These are phyloP conservation scores for Salmacisia buchloeana DNA, from an alignment of 1,284 basidiomycete species.

Conservation along the genomic window DNA sequence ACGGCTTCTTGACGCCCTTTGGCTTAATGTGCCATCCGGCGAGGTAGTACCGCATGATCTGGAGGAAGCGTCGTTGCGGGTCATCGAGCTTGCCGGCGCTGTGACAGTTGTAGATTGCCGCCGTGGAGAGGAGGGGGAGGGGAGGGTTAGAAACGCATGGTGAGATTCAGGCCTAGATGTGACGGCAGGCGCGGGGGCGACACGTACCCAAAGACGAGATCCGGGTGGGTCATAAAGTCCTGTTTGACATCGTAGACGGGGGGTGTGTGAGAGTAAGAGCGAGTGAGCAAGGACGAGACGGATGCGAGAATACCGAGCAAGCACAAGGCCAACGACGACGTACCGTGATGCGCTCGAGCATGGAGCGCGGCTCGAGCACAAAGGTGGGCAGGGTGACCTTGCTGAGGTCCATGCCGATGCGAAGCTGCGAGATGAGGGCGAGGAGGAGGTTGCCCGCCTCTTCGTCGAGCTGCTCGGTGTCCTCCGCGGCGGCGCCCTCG, in stretches of 20 bases:
- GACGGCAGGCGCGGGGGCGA: slow-evolving; percentile 7
- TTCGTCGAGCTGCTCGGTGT: slow-evolving; percentile 52
- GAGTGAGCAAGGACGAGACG: not conserved
- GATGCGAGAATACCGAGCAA: not conserved
- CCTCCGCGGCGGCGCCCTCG: slow-evolving; percentile 47
- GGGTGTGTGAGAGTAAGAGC: not conserved
- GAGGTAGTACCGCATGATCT: slow-evolving; percentile 88
- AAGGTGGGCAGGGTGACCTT: slow-evolving; percentile 65
- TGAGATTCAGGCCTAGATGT: not conserved
- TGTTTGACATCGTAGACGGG: slow-evolving; percentile 7
- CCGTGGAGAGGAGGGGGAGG: not conserved
- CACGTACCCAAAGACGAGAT: slow-evolving; percentile 87
- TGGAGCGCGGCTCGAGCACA: slow-evolving; percentile 48
- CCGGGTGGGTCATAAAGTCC: slow-evolving; percentile 98
- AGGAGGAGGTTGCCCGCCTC: slow-evolving; percentile 52
- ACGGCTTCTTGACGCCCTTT: slow-evolving; percentile 97
- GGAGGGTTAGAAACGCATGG: not conserved
- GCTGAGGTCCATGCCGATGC: slow-evolving; percentile 87
- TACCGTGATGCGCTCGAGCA: slow-evolving; percentile 51
- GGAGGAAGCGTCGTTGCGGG: slow-evolving; percentile 83
- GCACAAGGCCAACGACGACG: slow-evolving; percentile 48
- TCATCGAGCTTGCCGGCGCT: slow-evolving; percentile 68
- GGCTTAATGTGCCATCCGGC: slow-evolving; percentile 99
- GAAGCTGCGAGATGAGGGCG: slow-evolving; percentile 72
- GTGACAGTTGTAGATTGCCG: not conserved